phyloP scores from a whole-genome alignment of 768 basidiomycete genomes.

The Favolaschia claudopus region DNA sequence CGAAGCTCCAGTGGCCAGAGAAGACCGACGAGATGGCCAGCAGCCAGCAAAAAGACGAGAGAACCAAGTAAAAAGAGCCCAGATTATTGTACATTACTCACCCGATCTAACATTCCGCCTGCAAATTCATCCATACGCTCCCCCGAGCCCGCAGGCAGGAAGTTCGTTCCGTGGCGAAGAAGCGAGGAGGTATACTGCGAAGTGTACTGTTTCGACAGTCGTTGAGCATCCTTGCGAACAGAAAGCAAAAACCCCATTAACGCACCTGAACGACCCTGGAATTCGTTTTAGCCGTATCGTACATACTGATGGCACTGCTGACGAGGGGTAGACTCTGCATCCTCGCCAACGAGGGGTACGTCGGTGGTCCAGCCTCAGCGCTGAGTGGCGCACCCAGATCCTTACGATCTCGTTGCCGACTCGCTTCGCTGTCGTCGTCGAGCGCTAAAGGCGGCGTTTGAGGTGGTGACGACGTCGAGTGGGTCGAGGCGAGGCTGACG shows the following conservation, averaged over 20 bases:
- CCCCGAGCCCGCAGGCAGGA: constrained; percentile 72
- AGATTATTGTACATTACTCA: no score
- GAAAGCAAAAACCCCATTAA: not conserved
- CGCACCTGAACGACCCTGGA: constrained; percentile 86
- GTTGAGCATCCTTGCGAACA: no score
- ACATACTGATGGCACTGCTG: constrained; percentile 72
- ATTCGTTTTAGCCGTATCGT: constrained; percentile 84
- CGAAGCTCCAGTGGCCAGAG: no score
- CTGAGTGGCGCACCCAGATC: no score
- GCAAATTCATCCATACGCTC: constrained; percentile 87
- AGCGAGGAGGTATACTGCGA: constrained; percentile 85
- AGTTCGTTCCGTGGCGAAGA: constrained; percentile 81
- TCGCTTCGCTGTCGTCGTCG: not conserved
- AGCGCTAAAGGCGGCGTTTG: constrained; percentile 17
- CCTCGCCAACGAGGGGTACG: constrained; percentile 51
- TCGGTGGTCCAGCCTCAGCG: constrained; percentile 13
- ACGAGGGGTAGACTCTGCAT: constrained; percentile 78
- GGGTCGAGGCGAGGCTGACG: constrained; percentile 12
- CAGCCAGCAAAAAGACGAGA: not conserved
- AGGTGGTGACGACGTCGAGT: constrained; percentile 13
- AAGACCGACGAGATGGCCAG: not conserved
- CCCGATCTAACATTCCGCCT: constrained; percentile 85
- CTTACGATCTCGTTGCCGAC: not conserved
- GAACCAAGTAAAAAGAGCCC: constrained; percentile 3
- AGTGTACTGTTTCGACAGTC: constrained; percentile 30